Evolutionary conservation across 1,284 basidiomycete species (phyloP).

Genomic region (Leccinum variabile): DNA sequence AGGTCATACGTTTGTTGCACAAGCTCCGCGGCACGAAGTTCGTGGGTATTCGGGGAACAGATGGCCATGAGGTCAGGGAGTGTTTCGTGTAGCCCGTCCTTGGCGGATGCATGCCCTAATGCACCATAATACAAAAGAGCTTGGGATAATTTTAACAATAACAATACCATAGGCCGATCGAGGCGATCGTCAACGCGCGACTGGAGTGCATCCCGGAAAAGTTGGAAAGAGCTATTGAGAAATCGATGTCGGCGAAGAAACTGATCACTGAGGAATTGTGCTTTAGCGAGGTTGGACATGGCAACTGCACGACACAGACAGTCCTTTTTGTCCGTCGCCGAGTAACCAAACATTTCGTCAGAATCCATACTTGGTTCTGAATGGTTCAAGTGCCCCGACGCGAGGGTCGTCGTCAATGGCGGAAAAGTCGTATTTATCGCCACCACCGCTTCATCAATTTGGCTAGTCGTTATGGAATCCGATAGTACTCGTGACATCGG

Average conservation of each 20-base stretch:
- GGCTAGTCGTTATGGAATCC: too few relatives aligned
- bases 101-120: neutral
- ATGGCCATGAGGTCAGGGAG: neutral
- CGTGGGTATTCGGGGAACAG: conserved; percentile 1
- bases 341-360: conserved; percentile 20
- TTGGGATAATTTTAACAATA: conserved; percentile 8
- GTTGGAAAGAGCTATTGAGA: too few relatives aligned
- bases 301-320: neutral
- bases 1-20: conserved; percentile 1
- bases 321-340: neutral
- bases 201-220: neutral
- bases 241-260: too few relatives aligned
- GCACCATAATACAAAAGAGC: conserved; percentile 4
- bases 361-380: conserved; percentile 27
- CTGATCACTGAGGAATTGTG: conserved; percentile 3
- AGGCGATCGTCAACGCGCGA: conserved; percentile 1
- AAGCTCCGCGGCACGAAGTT: conserved; percentile 2
- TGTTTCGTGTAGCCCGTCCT: neutral
- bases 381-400: conserved; percentile 16
- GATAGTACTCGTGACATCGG: too few relatives aligned
- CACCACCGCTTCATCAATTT: neutral
- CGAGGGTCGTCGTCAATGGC: neutral
- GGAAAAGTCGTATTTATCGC: neutral
- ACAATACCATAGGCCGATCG: conserved; percentile 9
- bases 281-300: conserved; percentile 17